phyloP scores from a whole-genome alignment of 169 alveolate genomes.

The Plasmodium gallinaceum region DNA sequence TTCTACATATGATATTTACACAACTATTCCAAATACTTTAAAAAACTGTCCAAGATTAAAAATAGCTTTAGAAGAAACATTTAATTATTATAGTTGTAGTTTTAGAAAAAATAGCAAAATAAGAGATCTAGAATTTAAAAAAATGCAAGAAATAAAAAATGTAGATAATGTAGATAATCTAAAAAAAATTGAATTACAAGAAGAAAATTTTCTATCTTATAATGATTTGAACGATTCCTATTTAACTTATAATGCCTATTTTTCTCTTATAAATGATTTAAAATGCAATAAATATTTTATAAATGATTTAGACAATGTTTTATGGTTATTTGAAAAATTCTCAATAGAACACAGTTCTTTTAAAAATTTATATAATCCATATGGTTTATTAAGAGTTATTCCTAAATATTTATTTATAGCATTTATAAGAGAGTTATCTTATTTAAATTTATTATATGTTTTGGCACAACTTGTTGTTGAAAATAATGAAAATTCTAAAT shows the following conservation, averaged over 20 bases:
- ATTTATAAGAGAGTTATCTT: constrained; percentile 83
- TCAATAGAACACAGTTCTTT: constrained; percentile 74
- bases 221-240: constrained; percentile 66
- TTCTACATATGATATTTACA: constrained; percentile 82
- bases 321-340: constrained; percentile 82
- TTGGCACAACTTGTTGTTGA: constrained; percentile 68
- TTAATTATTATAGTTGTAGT: constrained; percentile 77
- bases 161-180: constrained; percentile 57
- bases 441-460: constrained; percentile 84
- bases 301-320: constrained; percentile 73
- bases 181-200: constrained; percentile 51
- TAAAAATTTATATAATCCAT: constrained; percentile 55
- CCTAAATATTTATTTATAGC: constrained; percentile 86
- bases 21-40: constrained; percentile 78
- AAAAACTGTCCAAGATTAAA: constrained; percentile 84
- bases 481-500: constrained; percentile 75
- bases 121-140: constrained; percentile 52
- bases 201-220: constrained; percentile 23
- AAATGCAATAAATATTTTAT: constrained; percentile 76
- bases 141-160: constrained; percentile 66
- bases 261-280: constrained; percentile 75
- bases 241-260: constrained; percentile 79
- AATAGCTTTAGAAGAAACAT: constrained; percentile 81
- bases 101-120: constrained; percentile 29
- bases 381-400: constrained; percentile 67